Conservation (phyloP, 176 grass and related monocot genomes). For the Cenchrus fungigraminus region DNA sequence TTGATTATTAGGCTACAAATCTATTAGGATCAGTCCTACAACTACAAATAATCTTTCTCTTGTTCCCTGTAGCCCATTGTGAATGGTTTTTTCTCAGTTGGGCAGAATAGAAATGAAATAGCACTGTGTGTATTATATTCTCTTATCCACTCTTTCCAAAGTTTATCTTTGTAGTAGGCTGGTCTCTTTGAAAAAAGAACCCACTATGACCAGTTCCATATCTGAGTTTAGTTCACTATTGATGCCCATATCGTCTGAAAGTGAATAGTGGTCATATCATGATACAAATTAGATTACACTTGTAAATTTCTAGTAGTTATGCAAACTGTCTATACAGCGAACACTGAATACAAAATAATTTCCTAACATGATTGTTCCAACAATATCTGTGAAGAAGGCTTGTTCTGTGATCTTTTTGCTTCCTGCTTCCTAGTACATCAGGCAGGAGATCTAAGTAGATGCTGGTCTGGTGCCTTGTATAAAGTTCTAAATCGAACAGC, state of each 20-base stretch:
- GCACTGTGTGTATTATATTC: not conserved
- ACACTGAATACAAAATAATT: slow-evolving; percentile 14
- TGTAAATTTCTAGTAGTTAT: not conserved
- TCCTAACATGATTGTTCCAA: not conserved
- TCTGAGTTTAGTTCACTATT: not conserved
- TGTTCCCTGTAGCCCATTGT: not conserved
- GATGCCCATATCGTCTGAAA: not conserved
- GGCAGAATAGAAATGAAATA: not conserved
- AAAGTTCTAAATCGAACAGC: not conserved
- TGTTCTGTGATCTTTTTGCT: not conserved
- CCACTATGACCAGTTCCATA: not conserved
- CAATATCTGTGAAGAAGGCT: not conserved
- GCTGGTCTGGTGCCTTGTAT: not conserved
- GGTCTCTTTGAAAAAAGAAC: not conserved
- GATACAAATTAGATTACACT: not conserved
- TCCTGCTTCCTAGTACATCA: slow-evolving; percentile 7
- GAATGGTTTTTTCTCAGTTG: not conserved
- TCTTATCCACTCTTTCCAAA: not conserved
- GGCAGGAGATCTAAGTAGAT: slow-evolving; percentile 13
- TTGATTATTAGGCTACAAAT: no score
- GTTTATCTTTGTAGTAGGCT: not conserved
- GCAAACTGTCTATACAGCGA: not conserved
- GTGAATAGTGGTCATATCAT: not conserved
- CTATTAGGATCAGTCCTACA: not conserved
- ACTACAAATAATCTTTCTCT: not conserved